Conservation (phyloP, 2,329 filamentous ascomycete species). For the Penicillium sclerotiorum region DNA sequence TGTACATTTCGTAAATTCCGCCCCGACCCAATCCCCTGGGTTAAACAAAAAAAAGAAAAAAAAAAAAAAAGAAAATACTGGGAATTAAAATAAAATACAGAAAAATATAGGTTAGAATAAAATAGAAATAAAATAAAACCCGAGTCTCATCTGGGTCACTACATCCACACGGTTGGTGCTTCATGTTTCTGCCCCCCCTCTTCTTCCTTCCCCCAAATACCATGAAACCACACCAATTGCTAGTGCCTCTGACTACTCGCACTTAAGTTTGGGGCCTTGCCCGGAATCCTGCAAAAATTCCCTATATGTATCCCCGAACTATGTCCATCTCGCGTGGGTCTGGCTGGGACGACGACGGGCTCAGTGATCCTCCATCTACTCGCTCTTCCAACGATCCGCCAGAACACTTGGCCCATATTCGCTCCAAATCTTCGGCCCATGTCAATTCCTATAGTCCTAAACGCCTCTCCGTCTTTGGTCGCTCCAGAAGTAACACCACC, state of each 20-base stretch:
- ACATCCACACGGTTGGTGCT: not conserved
- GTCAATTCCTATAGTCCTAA: conserved; percentile 39
- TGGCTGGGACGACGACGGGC: conserved; percentile 26
- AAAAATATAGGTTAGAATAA: too few relatives aligned
- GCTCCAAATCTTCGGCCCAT: conserved; percentile 38
- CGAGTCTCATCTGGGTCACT: not conserved
- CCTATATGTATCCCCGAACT: conserved; percentile 8
- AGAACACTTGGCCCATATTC: conserved; percentile 37
- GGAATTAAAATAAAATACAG: too few relatives aligned
- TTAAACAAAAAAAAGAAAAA: not conserved
- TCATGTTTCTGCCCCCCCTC: conserved; percentile 1
- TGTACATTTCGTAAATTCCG: conserved; percentile 11
- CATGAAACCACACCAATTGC: conserved; percentile 19
- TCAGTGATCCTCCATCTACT: conserved; percentile 32
- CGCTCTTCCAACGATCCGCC: conserved; percentile 36
- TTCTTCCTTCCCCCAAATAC: conserved; percentile 25
- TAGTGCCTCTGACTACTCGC: conserved; percentile 8
- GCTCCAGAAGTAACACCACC: conserved; percentile 49
- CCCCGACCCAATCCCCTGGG: conserved; percentile 14
- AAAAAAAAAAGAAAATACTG: too few relatives aligned
- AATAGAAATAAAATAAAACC: too few relatives aligned
- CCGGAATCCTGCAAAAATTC: not conserved
- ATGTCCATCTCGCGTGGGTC: conserved; percentile 4
- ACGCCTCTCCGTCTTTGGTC: conserved; percentile 44
- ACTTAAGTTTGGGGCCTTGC: conserved; percentile 11